Conservation (phyloP, 805 yeast species). For the Metschnikowia reukaufii region DNA sequence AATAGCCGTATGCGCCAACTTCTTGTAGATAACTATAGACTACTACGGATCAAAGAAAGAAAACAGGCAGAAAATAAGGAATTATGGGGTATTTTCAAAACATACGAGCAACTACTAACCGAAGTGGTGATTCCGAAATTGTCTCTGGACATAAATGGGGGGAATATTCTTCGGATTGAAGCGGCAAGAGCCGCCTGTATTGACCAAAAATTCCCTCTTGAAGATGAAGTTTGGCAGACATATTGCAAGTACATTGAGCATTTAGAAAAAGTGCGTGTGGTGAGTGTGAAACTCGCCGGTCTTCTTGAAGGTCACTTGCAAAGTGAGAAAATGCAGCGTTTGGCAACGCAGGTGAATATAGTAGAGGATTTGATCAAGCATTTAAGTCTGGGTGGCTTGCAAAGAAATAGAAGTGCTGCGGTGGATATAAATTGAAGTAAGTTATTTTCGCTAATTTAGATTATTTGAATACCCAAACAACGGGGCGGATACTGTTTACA, state of each 20-base stretch:
- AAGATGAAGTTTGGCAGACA: slow-evolving; percentile 13
- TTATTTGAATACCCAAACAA: too few relatives aligned
- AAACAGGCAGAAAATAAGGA: slow-evolving; percentile 26
- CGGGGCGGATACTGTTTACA: too few relatives aligned
- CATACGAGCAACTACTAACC: slow-evolving; percentile 32
- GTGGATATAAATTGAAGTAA: too few relatives aligned
- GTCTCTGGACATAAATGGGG: slow-evolving; percentile 20
- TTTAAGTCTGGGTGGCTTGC: background rate
- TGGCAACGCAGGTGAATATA: slow-evolving; percentile 16
- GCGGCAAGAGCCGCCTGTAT: background rate
- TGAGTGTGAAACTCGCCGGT: slow-evolving; percentile 3
- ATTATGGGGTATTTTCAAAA: slow-evolving; percentile 22
- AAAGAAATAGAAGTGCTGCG: background rate
- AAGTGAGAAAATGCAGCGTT: slow-evolving; percentile 9
- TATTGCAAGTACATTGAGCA: slow-evolving; percentile 12
- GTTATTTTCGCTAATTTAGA: too few relatives aligned
- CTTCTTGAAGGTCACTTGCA: slow-evolving; percentile 8
- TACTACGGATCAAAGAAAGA: slow-evolving; percentile 21
- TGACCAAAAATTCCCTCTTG: slow-evolving; percentile 7
- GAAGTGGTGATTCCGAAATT: slow-evolving; percentile 30
- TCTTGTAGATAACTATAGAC: slow-evolving; percentile 28
- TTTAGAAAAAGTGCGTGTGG: slow-evolving; percentile 9
- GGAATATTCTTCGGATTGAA: slow-evolving; percentile 4
- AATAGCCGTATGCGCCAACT: slow-evolving; percentile 25
- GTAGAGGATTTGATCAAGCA: slow-evolving; percentile 10